A percentile compares a stretch with the other conserved stretches of the same genome.
phyloP scores from a whole-genome alignment of 2,329 filamentous ascomycete genomes.

The Penicillium sp. region DNA sequence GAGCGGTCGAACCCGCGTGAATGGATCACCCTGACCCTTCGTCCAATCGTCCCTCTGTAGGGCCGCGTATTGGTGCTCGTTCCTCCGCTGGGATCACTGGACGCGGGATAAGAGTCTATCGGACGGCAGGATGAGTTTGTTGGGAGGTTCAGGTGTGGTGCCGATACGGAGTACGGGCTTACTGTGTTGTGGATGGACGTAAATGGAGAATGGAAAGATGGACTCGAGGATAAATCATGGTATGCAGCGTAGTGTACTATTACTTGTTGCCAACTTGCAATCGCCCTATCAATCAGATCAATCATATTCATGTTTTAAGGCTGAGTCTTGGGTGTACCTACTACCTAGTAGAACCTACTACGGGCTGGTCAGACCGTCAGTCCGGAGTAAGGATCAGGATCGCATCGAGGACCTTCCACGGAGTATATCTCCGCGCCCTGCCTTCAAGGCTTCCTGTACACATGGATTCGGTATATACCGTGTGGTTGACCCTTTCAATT shows the following conservation, averaged over 20 bases:
- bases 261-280: not conserved
- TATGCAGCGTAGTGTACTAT: not conserved
- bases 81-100: not conserved
- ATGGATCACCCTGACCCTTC: constrained; percentile 29
- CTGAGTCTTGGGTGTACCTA: too few relatives aligned
- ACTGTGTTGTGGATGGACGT: not conserved
- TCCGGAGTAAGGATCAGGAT: too few relatives aligned
- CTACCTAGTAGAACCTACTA: too few relatives aligned
- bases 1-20: constrained; percentile 26
- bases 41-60: constrained; percentile 17
- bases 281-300: not conserved
- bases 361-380: too few relatives aligned
- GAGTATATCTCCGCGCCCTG: not conserved
- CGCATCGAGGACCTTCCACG: not conserved
- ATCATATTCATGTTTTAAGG: not conserved
- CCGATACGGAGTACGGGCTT: not conserved
- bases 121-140: not conserved
- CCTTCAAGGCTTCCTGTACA: too few relatives aligned
- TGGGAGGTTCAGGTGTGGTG: not conserved
- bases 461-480: not conserved
- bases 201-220: not conserved
- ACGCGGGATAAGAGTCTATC: not conserved
- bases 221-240: not conserved
- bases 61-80: not conserved
- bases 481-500: not conserved